phyloP scores from a whole-genome alignment of 1,139 yeast species.

The Sugiyamaella pinicola region DNA sequence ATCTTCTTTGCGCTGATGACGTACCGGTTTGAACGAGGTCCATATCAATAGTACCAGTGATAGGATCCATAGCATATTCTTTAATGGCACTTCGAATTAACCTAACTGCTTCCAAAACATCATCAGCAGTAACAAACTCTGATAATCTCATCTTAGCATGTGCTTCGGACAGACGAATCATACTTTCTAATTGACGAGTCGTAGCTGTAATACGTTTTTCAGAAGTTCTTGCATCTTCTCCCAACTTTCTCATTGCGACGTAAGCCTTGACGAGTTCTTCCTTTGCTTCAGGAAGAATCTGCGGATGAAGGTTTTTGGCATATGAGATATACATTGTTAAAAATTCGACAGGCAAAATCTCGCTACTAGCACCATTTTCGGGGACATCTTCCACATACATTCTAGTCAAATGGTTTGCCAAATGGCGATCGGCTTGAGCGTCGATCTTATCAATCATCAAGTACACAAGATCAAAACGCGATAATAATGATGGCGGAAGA shows the following conservation, averaged over 20 bases:
- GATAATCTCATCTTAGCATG: slow-evolving; percentile 95
- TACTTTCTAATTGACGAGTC: slow-evolving; percentile 92
- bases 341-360: slow-evolving; percentile 78
- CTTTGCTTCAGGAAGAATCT: slow-evolving; percentile 76
- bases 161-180: slow-evolving; percentile 93
- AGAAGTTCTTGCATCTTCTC: slow-evolving; percentile 84
- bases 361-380: slow-evolving; percentile 58
- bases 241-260: slow-evolving; percentile 91
- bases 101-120: slow-evolving; percentile 94
- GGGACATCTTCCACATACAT: slow-evolving; percentile 91
- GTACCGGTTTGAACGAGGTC: slow-evolving; percentile 96
- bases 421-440: slow-evolving; percentile 75
- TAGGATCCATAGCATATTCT: slow-evolving; percentile 97
- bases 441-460: slow-evolving; percentile 91
- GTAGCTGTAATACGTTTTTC: slow-evolving; percentile 97
- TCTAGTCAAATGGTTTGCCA: slow-evolving; percentile 87
- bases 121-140: slow-evolving; percentile 66
- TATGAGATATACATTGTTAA: slow-evolving; percentile 87
- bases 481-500: slow-evolving; percentile 90
- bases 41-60: slow-evolving; percentile 96
- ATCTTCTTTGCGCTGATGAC: slow-evolving; percentile 79
- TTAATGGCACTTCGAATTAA: slow-evolving; percentile 90
- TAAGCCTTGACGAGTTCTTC: slow-evolving; percentile 85
- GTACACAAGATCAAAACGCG: slow-evolving; percentile 93
- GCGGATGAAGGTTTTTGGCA: slow-evolving; percentile 80